Evolutionary conservation across 1,139 yeast species (phyloP).

Genomic region (Geotrichum macrosporum): DNA sequence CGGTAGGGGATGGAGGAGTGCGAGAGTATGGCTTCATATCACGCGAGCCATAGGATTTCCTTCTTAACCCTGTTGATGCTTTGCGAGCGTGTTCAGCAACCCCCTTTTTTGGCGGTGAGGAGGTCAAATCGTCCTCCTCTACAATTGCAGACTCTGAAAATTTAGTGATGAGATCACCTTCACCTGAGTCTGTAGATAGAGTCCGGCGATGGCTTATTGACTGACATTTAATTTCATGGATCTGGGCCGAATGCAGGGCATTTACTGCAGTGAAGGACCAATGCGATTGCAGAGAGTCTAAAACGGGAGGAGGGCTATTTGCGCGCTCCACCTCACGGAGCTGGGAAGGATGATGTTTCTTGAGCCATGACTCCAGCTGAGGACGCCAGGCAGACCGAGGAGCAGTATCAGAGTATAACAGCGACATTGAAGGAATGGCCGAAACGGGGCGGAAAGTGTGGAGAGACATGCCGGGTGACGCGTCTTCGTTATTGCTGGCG

Average conservation of each 20-base stretch:
- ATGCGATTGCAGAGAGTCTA: slow-evolving; percentile 19
- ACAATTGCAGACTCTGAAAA: slow-evolving; percentile 13
- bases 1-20: slow-evolving; percentile 11
- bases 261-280: slow-evolving; percentile 16
- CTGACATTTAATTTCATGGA: slow-evolving; percentile 15
- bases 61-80: slow-evolving; percentile 9
- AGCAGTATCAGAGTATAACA: slow-evolving; percentile 42
- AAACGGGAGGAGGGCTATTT: slow-evolving; percentile 20
- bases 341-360: slow-evolving; percentile 24
- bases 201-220: slow-evolving; percentile 7
- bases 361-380: slow-evolving; percentile 40
- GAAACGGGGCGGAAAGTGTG: slow-evolving; percentile 8
- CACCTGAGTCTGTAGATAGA: slow-evolving; percentile 10
- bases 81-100: slow-evolving; percentile 11
- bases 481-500: not conserved
- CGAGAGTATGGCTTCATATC: slow-evolving; percentile 11
- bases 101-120: slow-evolving; percentile 8
- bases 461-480: not conserved
- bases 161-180: slow-evolving; percentile 4
- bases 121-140: slow-evolving; percentile 4
- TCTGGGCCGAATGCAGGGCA: slow-evolving; percentile 14
- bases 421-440: slow-evolving; percentile 22
- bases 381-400: slow-evolving; percentile 40
- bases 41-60: slow-evolving; percentile 12
- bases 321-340: slow-evolving; percentile 22